Base-by-base conservation (phyloP, 371 early-diverging fungal species). In the Mucor sp. region DNA sequence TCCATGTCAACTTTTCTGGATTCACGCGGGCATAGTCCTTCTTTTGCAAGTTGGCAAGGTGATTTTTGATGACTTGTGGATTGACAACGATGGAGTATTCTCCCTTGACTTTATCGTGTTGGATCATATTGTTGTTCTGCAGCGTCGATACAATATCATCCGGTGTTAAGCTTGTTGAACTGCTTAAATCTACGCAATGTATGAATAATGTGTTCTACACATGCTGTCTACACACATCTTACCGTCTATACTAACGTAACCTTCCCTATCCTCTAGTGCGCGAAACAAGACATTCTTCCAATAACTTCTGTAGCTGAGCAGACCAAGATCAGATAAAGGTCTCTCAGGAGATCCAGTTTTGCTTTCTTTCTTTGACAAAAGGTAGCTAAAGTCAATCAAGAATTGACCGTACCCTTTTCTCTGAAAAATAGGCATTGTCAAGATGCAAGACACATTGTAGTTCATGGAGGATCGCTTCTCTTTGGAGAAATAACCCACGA, bases 401-500 rank as follows among this genome's bases (percentile, higher is more conserved):
- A 96, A 76, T 67, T 93, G 90, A 17, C 99, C 99, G 72, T 97
- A 99, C 0, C 99, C 99, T 77, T 93, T 95, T 62, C 97, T 89
- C 77, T 98, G 99, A 71, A 93, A 86, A 23, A 87, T 83, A 9
- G 99, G 99, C n/a, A 99, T 72, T 3, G 96, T 95, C 67, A 99
- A 78, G 60, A 99, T 95, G 76, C 99, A 99, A 6, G 99, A 93
- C 14, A 99, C 81, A 72, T 99, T 99, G 79, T 98, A 98, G 14
- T 93, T 91, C 57, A 86, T 85, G 12, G 85, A 78, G 1, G 92
- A 93, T 37, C 91, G 87, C 44, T 61, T 63, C 79, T 86, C 93
- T 39, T 63, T 99, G 30, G 98, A 97, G 81, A 99, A 99, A 76
- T 99, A 99, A 2, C 99, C 99, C 7, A 99, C 94, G 72, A 99